These are phyloP conservation scores for Pyrus communis DNA, from an alignment of 306 rosid genomes.

Conservation along the genomic window DNA sequence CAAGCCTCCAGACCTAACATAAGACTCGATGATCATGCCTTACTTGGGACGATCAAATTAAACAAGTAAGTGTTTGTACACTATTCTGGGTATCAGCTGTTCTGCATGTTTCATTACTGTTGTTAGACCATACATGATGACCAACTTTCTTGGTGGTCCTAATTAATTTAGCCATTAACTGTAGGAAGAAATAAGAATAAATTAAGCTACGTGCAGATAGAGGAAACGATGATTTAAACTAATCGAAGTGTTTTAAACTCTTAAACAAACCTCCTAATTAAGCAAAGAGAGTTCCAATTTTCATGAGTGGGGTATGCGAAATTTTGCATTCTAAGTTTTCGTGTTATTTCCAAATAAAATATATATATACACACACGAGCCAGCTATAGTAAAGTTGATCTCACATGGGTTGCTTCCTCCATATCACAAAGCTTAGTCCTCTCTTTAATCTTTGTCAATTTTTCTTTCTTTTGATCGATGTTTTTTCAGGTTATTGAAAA, in stretches of 20 bases:
- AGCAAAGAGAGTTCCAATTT: constrained; percentile 25
- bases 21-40: background rate
- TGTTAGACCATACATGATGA: background rate
- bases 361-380: background rate
- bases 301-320: constrained; percentile 38
- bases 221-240: background rate
- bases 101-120: background rate
- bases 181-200: background rate
- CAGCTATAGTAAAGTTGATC: constrained; percentile 22
- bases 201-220: background rate
- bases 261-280: constrained; percentile 13
- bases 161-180: background rate
- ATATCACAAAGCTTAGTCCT: constrained; percentile 10
- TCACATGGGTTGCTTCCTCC: constrained; percentile 26
- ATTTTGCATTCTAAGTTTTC: constrained; percentile 21
- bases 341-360: constrained; percentile 11
- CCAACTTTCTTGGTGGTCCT: background rate
- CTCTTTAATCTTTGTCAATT: constrained; percentile 1
- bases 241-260: background rate
- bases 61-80: background rate
- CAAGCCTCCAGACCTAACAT: too few species aligned
- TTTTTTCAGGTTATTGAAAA: constrained; percentile 8
- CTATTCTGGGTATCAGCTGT: background rate
- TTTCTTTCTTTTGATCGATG: background rate
- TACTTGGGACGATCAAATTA: background rate